Evolutionary conservation across 352 stramenopile genomes (phyloP), one percentile per base, ranked within the genome.

Genomic region (Phytophthora fragariaefolia): DNA sequence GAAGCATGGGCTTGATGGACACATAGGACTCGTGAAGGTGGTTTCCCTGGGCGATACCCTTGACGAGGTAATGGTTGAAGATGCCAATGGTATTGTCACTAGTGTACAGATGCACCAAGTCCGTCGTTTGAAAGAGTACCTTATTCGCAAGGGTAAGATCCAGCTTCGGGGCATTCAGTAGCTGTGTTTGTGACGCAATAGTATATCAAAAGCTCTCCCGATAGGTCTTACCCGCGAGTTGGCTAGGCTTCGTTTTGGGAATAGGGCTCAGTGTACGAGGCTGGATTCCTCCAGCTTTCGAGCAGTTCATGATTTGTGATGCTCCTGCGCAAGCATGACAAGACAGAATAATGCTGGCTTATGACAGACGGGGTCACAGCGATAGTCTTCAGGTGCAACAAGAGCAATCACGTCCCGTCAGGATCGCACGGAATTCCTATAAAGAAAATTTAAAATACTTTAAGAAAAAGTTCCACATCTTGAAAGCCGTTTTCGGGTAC

Each of bases 331-430:
- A 87, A 80, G 60, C 36, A 60, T 26, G 73, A 62, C 22, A 51
- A 58, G 17, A 85, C 77, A 76, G 90, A 92, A 57, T 79, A 89
- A 54, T 77, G 83, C 4, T 92, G 83, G 81, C 92, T 92, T 69
- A 56, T 85, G 7, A 62, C 92, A 17, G 78, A 93, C 57, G 61
- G 52, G 9, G 34, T 71, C 15, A 74, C 73, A 9, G 56, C 61
- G 6, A 68, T 70, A 15, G 49, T 92, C 7, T 38, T 88, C 30
- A 91, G 90, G 43, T 91, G 82, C 50, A 69, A 64, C 23, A 42
- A 48, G 4, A 64, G 60, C 3, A 80, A 26, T 17, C 75, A 74
- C 17, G 62, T 76, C 24, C 73, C 70, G 5, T 69, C 77, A 10
- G 64, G 58, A 2, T 74, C 77, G 1, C 63, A 66, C 36, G 58